Base-by-base conservation (phyloP, 139 green algal species). In the Dunaliella primolecta region DNA sequence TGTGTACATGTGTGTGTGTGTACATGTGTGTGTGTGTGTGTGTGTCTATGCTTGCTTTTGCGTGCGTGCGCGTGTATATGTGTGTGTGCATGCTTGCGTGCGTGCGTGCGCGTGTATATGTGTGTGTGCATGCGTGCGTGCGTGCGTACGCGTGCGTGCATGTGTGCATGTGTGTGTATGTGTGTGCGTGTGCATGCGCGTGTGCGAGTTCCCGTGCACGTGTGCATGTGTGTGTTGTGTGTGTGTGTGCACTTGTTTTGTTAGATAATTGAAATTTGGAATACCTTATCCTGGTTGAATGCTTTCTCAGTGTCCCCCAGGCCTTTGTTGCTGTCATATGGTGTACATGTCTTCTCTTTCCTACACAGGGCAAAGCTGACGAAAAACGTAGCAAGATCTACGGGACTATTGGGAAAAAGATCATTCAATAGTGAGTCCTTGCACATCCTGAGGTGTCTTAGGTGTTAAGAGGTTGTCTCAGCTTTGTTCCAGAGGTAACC, bases 321-420 rank as follows among this genome's bases (percentile, higher is more conserved):
- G 24, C 31, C 1, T 37, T 71, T 33, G 3, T 35, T 20, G 56
- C 35, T 81, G 1, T 27, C 0, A 1, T 56, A 1, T 55, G 25
- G 30, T 80, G 24, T 57, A 36, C 75, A 29, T 33, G 21, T 79
- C 31, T 35, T 21, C 23, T 21, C 7, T 7, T 35, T 21, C 74
- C 74, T 36, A 21, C 7, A 46, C 88, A 94, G 93, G 89, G 91
- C 77, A 94, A 94, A 79, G 84, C 85, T 35, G 94, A 97, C 76
- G 91, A 90, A 0, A 91, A 92, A 72, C 95, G 95, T 86, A 83
- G 93, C 27, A 98, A 98, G 87, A 86, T 98, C 32, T 97, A 96
- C 83, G 94, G 96, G 38, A 93, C 92, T 55, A 91, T 98, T 32
- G 96, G 95, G 64, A 99, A 99, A 89, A 92, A 94, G 32, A 97